Evolutionary conservation across 1,284 basidiomycete genomes (phyloP), one percentile per base, ranked within the genome.

Genomic region (Somion occarium): DNA sequence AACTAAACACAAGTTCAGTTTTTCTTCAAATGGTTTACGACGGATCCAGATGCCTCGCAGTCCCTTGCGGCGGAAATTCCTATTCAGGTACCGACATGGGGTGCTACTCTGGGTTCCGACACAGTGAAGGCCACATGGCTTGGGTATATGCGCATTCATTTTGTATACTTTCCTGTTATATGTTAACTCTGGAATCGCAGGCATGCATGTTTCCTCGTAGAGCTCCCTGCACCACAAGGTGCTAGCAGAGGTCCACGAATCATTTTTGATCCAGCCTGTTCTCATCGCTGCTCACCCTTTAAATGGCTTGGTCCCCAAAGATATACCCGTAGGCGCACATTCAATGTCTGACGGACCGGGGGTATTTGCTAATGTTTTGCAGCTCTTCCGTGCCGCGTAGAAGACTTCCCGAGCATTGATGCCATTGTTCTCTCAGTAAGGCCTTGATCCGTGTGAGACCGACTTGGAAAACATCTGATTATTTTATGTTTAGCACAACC

Each of bases 241-340:
- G 68, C 70, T 23, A 51, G 61, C 12, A 69, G 83, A 37, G 85
- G 87, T 1, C 68, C 80, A 2, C 72, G 83, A 18, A 72, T 89
- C n/a, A 66, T 90, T 12, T 85, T 86, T 56, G 87, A 90, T 61
- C 87, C 88, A 9, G 85, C 85, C 2, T 82, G 85, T 57, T 81
- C 77, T 25, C 69, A 81, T 51, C 69, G 83, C 5, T 87, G 84
- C 63, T 80, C 78, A 34, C 83, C 83, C 0, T 68, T 64, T 22
- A 75, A 78, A 50, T 73, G 61, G 56, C 52, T 78, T 0, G 85
- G 83, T 1, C 83, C 82, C 2, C 78, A 75, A 50, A 69, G 86
- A 22, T 80, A 72, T 56, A 84, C 79, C 2, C 71, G 80, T 82
- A 48, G 43, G 69, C 19, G n/a, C 13, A 15, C 7, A 7, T 34